Base-by-base conservation (phyloP, 106 monocot genomes). In the Chionographis japonica region DNA sequence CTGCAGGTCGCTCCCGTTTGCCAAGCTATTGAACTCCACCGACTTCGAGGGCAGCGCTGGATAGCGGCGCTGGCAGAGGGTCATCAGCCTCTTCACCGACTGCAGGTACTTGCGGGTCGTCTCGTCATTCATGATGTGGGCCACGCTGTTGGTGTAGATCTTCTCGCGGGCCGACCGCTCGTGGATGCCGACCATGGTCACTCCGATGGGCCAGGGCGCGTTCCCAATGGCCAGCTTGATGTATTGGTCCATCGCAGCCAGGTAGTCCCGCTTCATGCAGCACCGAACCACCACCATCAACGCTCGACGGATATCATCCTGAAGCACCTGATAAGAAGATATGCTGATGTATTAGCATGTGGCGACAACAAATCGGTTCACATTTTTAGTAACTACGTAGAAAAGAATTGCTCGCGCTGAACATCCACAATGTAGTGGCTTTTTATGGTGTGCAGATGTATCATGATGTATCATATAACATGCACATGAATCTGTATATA, bases 101-200 rank as follows among this genome's bases (percentile, higher is more conserved):
- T 95, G 95, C 40, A 95, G 60, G 65, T 95, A 95, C 70, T 95
- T 95, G 12, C 95, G 86, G 43, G 95, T 95, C 0, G 95, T 95
- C 72, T 95, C 95, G 16, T 95, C 95, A 15, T 95, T 95, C 95
- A 95, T 95, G 74, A 95, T 95, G 77, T 95, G 95, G 2, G 95
- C 95, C 50, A 95, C 95, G 71, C 95, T 95, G 66, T 92, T 95
- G 0, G 95, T 95, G 84, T 95, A 82, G 67, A 95, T 95, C 66
- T 95, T 95, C 76, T 95, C 95, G 9, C 95, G 91, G 7, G 95
- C 95, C 5, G 95, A 95, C 38, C 95, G 83, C 82, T 95, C 95
- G 56, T 95, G 95, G 72, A 95, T 95, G 20, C 95, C 95, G 76
- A 95, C 95, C 95, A 95, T 95, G 65, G 95, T 95, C 13, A 95